phyloP scores from a whole-genome alignment of 768 basidiomycete species.

The Russula sp. region DNA sequence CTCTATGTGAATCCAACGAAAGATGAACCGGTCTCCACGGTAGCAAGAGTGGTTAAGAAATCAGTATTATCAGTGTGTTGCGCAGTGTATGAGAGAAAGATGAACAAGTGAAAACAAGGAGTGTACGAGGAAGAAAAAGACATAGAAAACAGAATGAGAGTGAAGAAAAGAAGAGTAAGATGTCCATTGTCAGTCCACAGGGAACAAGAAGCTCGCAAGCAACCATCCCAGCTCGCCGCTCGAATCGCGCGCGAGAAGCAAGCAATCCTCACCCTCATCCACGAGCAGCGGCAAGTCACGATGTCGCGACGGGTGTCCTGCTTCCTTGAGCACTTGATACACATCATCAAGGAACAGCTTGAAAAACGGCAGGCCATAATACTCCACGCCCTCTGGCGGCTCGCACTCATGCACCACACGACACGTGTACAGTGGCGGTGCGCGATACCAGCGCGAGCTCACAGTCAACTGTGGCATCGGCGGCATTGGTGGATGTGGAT shows the following conservation, averaged over 20 bases:
- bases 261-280: slow-evolving; percentile 73
- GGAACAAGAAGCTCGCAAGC: slow-evolving; percentile 75
- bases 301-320: slow-evolving; percentile 74
- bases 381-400: slow-evolving; percentile 60
- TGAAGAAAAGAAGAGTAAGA: background rate
- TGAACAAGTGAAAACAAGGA: background rate
- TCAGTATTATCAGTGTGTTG: slow-evolving; percentile 15
- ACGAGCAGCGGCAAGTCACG: slow-evolving; percentile 71
- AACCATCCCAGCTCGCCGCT: slow-evolving; percentile 69
- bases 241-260: slow-evolving; percentile 64
- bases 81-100: too few relatives aligned
- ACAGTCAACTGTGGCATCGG: slow-evolving; percentile 23
- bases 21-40: background rate
- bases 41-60: too few relatives aligned
- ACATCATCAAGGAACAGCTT: slow-evolving; percentile 58
- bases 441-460: slow-evolving; percentile 27
- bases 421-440: slow-evolving; percentile 57
- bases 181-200: slow-evolving; percentile 43
- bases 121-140: background rate
- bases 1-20: background rate
- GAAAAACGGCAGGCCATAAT: slow-evolving; percentile 77
- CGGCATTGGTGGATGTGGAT: slow-evolving; percentile 23
- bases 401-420: slow-evolving; percentile 65
- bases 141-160: background rate
- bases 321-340: slow-evolving; percentile 69